Base-by-base conservation (phyloP, 2,329 filamentous ascomycete species). In the Xylariaceae sp. region DNA sequence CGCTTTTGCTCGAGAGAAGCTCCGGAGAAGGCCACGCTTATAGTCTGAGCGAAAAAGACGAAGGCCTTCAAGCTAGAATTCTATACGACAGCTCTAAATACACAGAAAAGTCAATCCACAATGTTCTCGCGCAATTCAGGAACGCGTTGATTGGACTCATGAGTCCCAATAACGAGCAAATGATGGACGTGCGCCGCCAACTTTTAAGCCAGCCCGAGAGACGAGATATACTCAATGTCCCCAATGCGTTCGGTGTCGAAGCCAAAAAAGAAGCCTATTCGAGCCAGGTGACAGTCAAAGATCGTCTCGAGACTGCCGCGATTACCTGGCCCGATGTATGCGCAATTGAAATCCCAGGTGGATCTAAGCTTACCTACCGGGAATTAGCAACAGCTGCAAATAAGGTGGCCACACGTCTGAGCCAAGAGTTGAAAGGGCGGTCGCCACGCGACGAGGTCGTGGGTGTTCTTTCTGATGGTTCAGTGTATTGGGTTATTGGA, bases 401-500 rank as follows among this genome's bases (percentile, higher is more conserved):
- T n/a, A 32, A 22, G n/a, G 44, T 39, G 6, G 44, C 33, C 5
- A 18, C 17, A 11, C 10, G 32, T 33, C 22, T 45, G 3, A 39
- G 6, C 9, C 11, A 30, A 27, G 22, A n/a, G 19, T 17, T 39
- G 7, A 17, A 31, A 15, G 27, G 12, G 17, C 39, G 14, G 14
- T 15, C 19, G 2, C 36, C 11, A 1, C n/a, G 41, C 3, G 27
- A 47, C 22, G 18, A n/a, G 6, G 45, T 47, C 15, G 22, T 47
- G n/a, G 45, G 45, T 17, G 15, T 47, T 15, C n/a, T 47, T 5
- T 47, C 49, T 12, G 52, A 54, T 51, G 42, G 48, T 12, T 54
- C 52, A 4, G 15, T 36, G 35, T 38, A 51, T 44, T 54, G 52
- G 52, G 44, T 54, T 32, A 46, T 54, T 19, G 38, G 41, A 11